Base-by-base conservation (phyloP, 2,329 filamentous ascomycete species). In the Exophiala lecanii-corni region DNA sequence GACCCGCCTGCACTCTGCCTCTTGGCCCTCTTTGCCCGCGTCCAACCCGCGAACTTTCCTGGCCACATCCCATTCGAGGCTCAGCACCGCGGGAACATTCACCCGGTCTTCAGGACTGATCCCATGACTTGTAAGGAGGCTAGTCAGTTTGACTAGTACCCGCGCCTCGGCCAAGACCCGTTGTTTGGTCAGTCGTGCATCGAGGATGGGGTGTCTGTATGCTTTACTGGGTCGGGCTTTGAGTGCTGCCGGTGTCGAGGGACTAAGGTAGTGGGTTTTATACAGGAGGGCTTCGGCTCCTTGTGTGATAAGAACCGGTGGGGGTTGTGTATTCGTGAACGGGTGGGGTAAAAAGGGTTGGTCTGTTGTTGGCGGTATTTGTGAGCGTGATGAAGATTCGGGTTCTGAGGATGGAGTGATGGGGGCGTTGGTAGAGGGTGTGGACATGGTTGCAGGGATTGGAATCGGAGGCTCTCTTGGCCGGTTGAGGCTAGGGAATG, bases 211-310 rank as follows among this genome's bases (percentile, higher is more conserved):
- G 66, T 98, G 92, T 15, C 92, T 80, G 76, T 94, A 98, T 18
- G 86, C 79, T 69, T 98, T 98, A 18, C 81, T 75, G 0, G 91
- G 89, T 1, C 92, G 86, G 73, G 94, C 82, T 70, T 98, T 98
- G 50, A 97, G 79, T 1, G 91, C 87, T 61, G 82, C 85, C 10
- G 84, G 78, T 7, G 78, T 72, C 43, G 72, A 63, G 28, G 85
- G 76, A 1, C 75, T 63, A 41, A 96, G 81, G 68, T 87, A 94
- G 42, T 79, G 82, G 13, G 87, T 91, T 64, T 81, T 83, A 78
- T 94, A 97, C 61, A 98, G 79, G 53, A 91, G 87, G 47, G 87
- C 89, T 78, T 98, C 92, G 62, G 92, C 92, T 68, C 92, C 92
- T 74, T 97, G 92, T 44, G 87, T 83, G 56, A 97, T 79, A 59